These are phyloP conservation scores for Jaltomata sinuosa DNA, from an alignment of 257 asterid species.

Conservation along the genomic window DNA sequence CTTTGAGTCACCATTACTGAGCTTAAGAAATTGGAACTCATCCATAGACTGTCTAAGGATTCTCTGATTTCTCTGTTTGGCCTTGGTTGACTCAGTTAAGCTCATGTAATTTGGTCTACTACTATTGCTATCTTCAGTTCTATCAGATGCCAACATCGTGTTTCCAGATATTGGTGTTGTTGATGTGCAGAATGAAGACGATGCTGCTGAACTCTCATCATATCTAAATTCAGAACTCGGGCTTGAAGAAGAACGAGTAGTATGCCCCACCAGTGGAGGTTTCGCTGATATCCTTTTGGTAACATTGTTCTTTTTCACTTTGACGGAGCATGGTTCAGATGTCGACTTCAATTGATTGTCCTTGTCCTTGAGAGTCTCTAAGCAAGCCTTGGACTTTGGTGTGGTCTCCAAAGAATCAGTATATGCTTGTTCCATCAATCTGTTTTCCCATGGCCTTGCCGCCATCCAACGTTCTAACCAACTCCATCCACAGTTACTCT, in stretches of 20 bases:
- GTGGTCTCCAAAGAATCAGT: conserved; percentile 27
- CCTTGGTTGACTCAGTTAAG: conserved; percentile 82
- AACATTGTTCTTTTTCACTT: conserved; percentile 56
- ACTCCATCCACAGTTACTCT: conserved; percentile 73
- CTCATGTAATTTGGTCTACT: conserved; percentile 72
- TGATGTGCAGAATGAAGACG: conserved; percentile 78
- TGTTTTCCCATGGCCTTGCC: conserved; percentile 92
- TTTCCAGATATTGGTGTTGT: conserved; percentile 46
- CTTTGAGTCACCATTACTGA: conserved; percentile 34
- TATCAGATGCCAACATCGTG: conserved; percentile 35
- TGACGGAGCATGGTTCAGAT: conserved; percentile 40
- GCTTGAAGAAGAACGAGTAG: conserved; percentile 64
- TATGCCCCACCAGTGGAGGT: conserved; percentile 40
- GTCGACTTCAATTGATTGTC: conserved; percentile 18
- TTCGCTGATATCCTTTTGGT: conserved; percentile 58
- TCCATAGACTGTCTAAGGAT: conserved; percentile 67
- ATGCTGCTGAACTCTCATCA: conserved; percentile 69
- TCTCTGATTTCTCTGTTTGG: conserved; percentile 61
- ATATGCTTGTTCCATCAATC: conserved; percentile 56
- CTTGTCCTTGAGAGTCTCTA: conserved; percentile 21
- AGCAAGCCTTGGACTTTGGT: conserved; percentile 24
- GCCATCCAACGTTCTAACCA: conserved; percentile 99
- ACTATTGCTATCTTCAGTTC: conserved; percentile 46
- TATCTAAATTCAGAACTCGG: conserved; percentile 66
- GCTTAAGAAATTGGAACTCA: conserved; percentile 62